These are phyloP conservation scores for Linnemannia schmuckeri DNA, from an alignment of 192 early-diverging fungal species.

Conservation along the genomic window DNA sequence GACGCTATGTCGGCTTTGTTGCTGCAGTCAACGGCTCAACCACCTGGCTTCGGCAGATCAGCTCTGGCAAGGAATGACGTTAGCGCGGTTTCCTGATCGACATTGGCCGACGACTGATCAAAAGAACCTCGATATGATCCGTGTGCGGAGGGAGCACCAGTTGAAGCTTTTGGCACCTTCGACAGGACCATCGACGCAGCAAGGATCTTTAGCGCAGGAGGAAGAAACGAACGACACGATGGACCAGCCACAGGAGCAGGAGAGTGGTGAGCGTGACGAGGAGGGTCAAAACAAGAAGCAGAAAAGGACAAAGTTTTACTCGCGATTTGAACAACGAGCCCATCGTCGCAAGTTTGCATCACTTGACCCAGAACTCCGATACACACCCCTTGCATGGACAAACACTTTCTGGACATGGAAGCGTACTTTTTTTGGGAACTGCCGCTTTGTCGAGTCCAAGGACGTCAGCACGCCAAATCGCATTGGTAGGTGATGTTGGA, in stretches of 20 bases:
- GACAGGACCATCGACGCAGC: too few species aligned
- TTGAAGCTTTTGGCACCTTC: conserved; percentile 16
- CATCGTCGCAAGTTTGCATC: conserved; percentile 43
- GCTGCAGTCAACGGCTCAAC: conserved; percentile 43
- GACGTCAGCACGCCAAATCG: conserved; percentile 43
- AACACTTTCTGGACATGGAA: conserved; percentile 55
- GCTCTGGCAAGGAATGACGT: conserved; percentile 49
- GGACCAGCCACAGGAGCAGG: neutral
- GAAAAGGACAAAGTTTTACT: conserved; percentile 52
- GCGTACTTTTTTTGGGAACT: conserved; percentile 47
- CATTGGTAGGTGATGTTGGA: conserved; percentile 22
- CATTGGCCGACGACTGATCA: conserved; percentile 50
- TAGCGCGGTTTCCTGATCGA: conserved; percentile 41
- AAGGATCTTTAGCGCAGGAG: neutral
- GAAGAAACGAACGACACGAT: neutral
- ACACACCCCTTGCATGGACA: conserved; percentile 49
- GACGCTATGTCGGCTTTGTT: conserved; percentile 39
- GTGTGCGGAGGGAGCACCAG: conserved; percentile 36
- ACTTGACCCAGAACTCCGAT: conserved; percentile 35
- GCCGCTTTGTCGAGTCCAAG: conserved; percentile 39
- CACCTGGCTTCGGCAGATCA: conserved; percentile 55
- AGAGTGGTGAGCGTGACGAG: neutral
- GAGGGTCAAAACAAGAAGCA: conserved; percentile 16
- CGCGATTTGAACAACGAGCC: conserved; percentile 44
- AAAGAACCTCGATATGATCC: conserved; percentile 29